A percentile compares a stretch with the other conserved stretches of the same genome.
Evolutionary conservation across 179 eudicot species (phyloP).

Genomic region (Beta corolliflora): DNA sequence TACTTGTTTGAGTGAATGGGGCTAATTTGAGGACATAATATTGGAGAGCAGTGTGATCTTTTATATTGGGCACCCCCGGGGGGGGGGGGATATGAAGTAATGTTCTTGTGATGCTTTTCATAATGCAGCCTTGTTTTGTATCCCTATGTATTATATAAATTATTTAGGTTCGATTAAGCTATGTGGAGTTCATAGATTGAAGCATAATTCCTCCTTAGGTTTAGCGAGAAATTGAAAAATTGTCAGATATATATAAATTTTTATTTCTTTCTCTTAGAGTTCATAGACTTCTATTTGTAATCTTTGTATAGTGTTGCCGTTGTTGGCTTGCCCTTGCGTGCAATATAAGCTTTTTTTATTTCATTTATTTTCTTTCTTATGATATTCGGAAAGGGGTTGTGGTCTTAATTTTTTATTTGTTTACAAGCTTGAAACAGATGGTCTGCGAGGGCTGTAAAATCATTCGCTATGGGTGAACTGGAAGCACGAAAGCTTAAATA

Average conservation of each 20-base stretch:
- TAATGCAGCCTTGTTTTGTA: too few species aligned
- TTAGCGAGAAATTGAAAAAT: neutral
- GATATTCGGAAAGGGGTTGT: neutral
- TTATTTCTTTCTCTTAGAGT: too few species aligned
- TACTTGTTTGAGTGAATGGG: too few species aligned
- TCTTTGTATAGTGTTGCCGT: neutral
- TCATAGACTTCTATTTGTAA: neutral
- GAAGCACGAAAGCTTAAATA: constrained; percentile 79
- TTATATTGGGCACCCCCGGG: too few species aligned
- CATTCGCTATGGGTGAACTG: constrained; percentile 77
- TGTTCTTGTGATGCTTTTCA: too few species aligned
- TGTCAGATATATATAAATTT: neutral
- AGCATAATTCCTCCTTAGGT: neutral
- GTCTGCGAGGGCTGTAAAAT: constrained; percentile 70
- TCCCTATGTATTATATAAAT: neutral
- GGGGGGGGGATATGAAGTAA: too few species aligned
- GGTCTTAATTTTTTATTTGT: constrained; percentile 25
- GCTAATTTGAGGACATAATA: too few species aligned
- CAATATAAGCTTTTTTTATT: too few species aligned
- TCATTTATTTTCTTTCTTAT: neutral
- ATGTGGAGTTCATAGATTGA: neutral
- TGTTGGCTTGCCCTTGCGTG: neutral
- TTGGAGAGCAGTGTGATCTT: too few species aligned
- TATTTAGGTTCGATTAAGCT: neutral
- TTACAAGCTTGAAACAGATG: constrained; percentile 60